Conservation (phyloP, 495 filamentous ascomycete genomes). For the Hypomontagnella submonticulosa region DNA sequence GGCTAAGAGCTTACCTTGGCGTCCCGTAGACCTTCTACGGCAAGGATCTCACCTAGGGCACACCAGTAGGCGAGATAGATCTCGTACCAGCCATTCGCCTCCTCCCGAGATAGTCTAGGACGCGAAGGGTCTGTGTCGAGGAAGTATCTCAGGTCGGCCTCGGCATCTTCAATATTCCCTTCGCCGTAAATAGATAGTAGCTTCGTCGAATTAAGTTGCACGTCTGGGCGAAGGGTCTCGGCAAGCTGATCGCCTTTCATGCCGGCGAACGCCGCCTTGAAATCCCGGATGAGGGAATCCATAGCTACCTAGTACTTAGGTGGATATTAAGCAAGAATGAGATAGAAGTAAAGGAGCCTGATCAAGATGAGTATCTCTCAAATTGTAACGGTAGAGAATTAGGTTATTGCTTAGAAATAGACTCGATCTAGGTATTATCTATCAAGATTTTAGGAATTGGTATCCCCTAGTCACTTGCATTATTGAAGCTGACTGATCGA, state of each 20-base stretch:
- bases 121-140: slow-evolving; percentile 42
- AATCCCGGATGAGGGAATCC: slow-evolving; percentile 71
- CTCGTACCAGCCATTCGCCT: slow-evolving; percentile 81
- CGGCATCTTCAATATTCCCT: slow-evolving; percentile 34
- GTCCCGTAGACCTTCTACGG: slow-evolving; percentile 57
- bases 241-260: slow-evolving; percentile 74
- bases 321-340: background rate
- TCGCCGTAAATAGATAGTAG: slow-evolving; percentile 68
- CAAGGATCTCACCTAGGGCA: slow-evolving; percentile 73
- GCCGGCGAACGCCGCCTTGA: slow-evolving; percentile 64
- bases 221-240: slow-evolving; percentile 73
- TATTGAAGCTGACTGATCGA: slow-evolving; percentile 1
- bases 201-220: slow-evolving; percentile 66
- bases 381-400: background rate
- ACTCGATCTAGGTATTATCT: slow-evolving; percentile 13
- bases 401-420: background rate
- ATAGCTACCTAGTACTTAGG: slow-evolving; percentile 53
- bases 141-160: slow-evolving; percentile 43
- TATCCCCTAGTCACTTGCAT: slow-evolving; percentile 4
- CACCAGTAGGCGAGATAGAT: slow-evolving; percentile 87
- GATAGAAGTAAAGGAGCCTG: background rate
- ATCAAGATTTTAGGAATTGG: slow-evolving; percentile 3
- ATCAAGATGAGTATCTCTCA: background rate
- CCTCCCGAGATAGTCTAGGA: slow-evolving; percentile 65
- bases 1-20: slow-evolving; percentile 40